Evolutionary conservation across 2,329 filamentous ascomycete species (phyloP).

Genomic region (Stagonosporopsis tanaceti): DNA sequence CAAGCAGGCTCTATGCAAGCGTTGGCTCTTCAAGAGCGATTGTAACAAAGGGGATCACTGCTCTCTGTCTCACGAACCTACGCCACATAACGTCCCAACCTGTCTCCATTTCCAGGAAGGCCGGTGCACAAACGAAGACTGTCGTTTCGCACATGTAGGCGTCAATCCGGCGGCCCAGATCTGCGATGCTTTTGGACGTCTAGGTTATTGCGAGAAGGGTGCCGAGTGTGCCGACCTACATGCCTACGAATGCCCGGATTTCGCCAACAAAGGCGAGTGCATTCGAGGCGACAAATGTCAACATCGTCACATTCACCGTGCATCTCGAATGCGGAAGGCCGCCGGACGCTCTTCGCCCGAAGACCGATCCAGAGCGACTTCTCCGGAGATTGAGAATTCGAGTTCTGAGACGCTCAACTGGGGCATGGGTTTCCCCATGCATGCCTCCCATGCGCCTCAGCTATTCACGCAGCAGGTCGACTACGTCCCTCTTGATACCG

Average conservation of each 20-base stretch:
- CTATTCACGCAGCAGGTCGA: conserved; percentile 43
- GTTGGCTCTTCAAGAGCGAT: conserved; percentile 79
- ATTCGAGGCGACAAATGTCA: conserved; percentile 77
- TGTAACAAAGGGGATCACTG: conserved; percentile 82
- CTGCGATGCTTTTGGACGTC: conserved; percentile 82
- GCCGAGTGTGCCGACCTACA: conserved; percentile 80
- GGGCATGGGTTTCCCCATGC: conserved; percentile 1
- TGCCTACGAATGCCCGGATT: conserved; percentile 92
- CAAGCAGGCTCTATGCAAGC: conserved; percentile 90
- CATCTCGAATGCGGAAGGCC: conserved; percentile 37
- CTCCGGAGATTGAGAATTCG: conserved; percentile 19
- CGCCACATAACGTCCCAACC: conserved; percentile 81
- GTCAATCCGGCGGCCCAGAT: conserved; percentile 80
- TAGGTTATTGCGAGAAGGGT: conserved; percentile 90
- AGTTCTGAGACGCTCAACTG: conserved; percentile 1
- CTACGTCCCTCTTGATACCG: conserved; percentile 37
- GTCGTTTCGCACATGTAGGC: conserved; percentile 85
- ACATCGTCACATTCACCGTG: conserved; percentile 78
- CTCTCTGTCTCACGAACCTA: conserved; percentile 88
- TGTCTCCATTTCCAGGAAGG: conserved; percentile 91
- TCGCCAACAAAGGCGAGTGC: conserved; percentile 89
- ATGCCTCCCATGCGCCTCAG: conserved; percentile 18
- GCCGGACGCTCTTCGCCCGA: conserved; percentile 27
- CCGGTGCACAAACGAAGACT: conserved; percentile 85
- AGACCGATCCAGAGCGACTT: conserved; percentile 10